These are phyloP conservation scores for Dimocarpus longan DNA, from an alignment of 345 rosid genomes.

Conservation along the genomic window DNA sequence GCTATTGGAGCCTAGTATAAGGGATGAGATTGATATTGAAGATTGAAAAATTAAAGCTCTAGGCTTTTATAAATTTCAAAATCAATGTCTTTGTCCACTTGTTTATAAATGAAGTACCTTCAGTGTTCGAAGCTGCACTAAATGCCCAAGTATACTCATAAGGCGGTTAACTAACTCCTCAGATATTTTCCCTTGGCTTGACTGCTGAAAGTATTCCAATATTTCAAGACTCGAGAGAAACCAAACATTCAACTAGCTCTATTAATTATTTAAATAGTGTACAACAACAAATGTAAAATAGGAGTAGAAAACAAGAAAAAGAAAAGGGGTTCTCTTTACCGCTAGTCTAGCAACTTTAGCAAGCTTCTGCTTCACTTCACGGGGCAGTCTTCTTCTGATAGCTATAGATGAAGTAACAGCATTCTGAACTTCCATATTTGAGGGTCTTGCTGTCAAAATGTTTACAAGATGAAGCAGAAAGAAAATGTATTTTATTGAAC, in stretches of 20 bases:
- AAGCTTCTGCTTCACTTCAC: constrained; percentile 46
- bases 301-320: neutral
- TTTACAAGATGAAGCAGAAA: neutral
- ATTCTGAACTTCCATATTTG: constrained; percentile 29
- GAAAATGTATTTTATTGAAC: neutral
- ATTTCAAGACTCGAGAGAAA: neutral
- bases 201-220: constrained; percentile 28
- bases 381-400: constrained; percentile 39
- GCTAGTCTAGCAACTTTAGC: constrained; percentile 50
- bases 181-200: constrained; percentile 47
- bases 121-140: constrained; percentile 45
- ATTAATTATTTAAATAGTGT: neutral
- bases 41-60: neutral
- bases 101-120: constrained; percentile 33
- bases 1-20: neutral
- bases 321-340: constrained; percentile 12
- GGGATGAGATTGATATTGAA: neutral
- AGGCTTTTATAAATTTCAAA: neutral
- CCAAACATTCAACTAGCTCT: neutral
- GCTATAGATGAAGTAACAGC: constrained; percentile 32
- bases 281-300: neutral
- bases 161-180: constrained; percentile 41
- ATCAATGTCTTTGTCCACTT: neutral
- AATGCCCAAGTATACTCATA: constrained; percentile 45
- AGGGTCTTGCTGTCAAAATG: constrained; percentile 32